Conservation (phyloP, 371 early-diverging fungal species). For the Nematocida sp. region DNA sequence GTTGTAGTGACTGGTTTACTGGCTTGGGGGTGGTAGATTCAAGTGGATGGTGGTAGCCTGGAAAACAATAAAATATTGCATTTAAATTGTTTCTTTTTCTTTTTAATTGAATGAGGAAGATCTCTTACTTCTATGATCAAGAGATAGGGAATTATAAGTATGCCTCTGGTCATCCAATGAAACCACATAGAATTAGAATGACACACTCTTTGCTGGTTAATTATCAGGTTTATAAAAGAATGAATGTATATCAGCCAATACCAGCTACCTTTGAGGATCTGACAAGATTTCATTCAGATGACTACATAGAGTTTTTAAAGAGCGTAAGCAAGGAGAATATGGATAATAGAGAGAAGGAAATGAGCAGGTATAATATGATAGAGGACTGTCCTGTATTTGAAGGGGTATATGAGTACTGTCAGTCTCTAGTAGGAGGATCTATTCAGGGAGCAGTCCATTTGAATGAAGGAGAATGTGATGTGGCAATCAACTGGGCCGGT, state of each 20-base stretch:
- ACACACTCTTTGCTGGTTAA: slow-evolving; percentile 87
- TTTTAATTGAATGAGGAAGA: slow-evolving; percentile 38
- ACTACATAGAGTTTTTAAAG: slow-evolving; percentile 91
- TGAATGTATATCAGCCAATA: slow-evolving; percentile 73
- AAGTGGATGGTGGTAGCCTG: too few relatives aligned
- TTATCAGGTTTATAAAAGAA: slow-evolving; percentile 83
- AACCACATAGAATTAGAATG: slow-evolving; percentile 92
- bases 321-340: slow-evolving; percentile 83
- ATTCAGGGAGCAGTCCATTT: slow-evolving; percentile 76
- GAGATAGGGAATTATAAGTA: slow-evolving; percentile 76
- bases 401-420: slow-evolving; percentile 87
- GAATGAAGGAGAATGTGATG: slow-evolving; percentile 70
- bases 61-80: background rate
- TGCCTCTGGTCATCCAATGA: slow-evolving; percentile 85
- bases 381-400: slow-evolving; percentile 94
- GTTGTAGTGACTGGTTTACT: too few relatives aligned
- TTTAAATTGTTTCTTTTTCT: slow-evolving; percentile 30
- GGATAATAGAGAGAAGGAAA: slow-evolving; percentile 72
- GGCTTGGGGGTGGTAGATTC: too few relatives aligned
- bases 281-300: slow-evolving; percentile 94
- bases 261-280: slow-evolving; percentile 83
- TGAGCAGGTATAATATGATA: slow-evolving; percentile 70
- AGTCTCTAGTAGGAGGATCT: slow-evolving; percentile 81
- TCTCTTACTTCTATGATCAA: slow-evolving; percentile 65
- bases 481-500: slow-evolving; percentile 85